Conservation (phyloP, 805 yeast genomes). For the Candida jianshihensis region DNA sequence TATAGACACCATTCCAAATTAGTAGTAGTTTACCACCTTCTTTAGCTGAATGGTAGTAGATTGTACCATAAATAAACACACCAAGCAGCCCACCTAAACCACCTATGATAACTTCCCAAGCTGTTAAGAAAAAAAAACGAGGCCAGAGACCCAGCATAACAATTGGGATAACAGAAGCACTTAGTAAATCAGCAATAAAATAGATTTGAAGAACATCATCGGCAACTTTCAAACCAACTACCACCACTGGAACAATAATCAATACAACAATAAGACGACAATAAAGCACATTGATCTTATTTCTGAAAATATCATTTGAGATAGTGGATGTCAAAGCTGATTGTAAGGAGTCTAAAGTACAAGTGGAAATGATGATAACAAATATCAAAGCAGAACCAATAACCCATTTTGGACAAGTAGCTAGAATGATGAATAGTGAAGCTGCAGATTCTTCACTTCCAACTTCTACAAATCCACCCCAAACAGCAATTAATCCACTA, state of each 20-base stretch:
- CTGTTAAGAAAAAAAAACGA: slow-evolving; percentile 60
- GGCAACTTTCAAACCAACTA: slow-evolving; percentile 77
- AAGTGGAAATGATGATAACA: slow-evolving; percentile 67
- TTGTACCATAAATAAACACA: slow-evolving; percentile 77
- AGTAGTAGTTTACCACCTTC: slow-evolving; percentile 75
- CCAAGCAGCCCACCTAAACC: slow-evolving; percentile 77
- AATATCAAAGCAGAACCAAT: slow-evolving; percentile 78
- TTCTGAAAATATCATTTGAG: slow-evolving; percentile 85
- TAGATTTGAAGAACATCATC: slow-evolving; percentile 80
- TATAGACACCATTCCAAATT: slow-evolving; percentile 75
- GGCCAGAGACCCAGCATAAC: slow-evolving; percentile 72
- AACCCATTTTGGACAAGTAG: slow-evolving; percentile 78
- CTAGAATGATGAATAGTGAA: slow-evolving; percentile 66
- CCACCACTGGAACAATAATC: slow-evolving; percentile 81
- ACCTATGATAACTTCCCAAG: slow-evolving; percentile 76
- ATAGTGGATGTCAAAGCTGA: slow-evolving; percentile 84
- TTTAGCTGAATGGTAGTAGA: slow-evolving; percentile 64
- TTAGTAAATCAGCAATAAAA: slow-evolving; percentile 83
- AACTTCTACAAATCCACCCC: slow-evolving; percentile 63
- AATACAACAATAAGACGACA: slow-evolving; percentile 65
- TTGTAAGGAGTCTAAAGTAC: slow-evolving; percentile 84
- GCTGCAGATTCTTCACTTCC: slow-evolving; percentile 47
- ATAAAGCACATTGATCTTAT: slow-evolving; percentile 59
- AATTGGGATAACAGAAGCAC: slow-evolving; percentile 81
- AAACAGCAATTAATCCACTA: slow-evolving; percentile 83